Evolutionary conservation across 2,329 filamentous ascomycete genomes (phyloP).

Genomic region (Mycosphaerelloides madeirae): DNA sequence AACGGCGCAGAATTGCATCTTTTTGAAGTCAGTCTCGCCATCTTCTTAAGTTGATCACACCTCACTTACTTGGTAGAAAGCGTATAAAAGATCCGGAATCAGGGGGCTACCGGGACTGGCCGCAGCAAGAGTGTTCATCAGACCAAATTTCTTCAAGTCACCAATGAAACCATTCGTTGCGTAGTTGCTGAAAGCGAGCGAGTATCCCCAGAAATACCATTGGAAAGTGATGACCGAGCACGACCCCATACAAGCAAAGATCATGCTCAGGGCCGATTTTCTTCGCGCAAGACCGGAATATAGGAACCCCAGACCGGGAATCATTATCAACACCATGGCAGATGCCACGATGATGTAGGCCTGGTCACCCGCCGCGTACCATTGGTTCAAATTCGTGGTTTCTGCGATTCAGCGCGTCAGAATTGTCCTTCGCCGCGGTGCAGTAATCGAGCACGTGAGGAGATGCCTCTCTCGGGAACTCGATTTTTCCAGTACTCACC

Average conservation of each 20-base stretch:
- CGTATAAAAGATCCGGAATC: conserved; percentile 83
- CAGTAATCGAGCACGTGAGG: conserved; percentile 11
- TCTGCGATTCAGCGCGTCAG: conserved; percentile 45
- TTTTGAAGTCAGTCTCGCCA: conserved; percentile 59
- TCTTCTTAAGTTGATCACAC: neutral
- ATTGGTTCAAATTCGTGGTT: conserved; percentile 87
- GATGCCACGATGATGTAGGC: conserved; percentile 86
- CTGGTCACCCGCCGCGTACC: conserved; percentile 86
- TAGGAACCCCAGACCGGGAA: conserved; percentile 92
- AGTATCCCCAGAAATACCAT: conserved; percentile 99
- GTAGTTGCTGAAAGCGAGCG: conserved; percentile 78
- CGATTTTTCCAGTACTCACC: conserved; percentile 51
- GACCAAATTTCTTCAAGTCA: conserved; percentile 80
- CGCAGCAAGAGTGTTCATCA: conserved; percentile 74
- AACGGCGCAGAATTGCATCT: conserved; percentile 96
- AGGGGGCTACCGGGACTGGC: conserved; percentile 87
- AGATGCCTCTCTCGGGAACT: neutral
- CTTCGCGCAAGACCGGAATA: conserved; percentile 96
- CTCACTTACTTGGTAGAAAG: conserved; percentile 75
- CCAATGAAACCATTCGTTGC: conserved; percentile 88
- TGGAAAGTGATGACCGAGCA: conserved; percentile 90
- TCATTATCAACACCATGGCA: conserved; percentile 94
- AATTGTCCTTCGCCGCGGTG: conserved; percentile 4
- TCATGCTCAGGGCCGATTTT: conserved; percentile 94
- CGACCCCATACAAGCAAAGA: conserved; percentile 95